Percentiles rank a stretch among this genome's conserved stretches.
These are phyloP conservation scores for Saccharomycopsis fodiens DNA, from an alignment of 805 yeast genomes.

Conservation along the genomic window DNA sequence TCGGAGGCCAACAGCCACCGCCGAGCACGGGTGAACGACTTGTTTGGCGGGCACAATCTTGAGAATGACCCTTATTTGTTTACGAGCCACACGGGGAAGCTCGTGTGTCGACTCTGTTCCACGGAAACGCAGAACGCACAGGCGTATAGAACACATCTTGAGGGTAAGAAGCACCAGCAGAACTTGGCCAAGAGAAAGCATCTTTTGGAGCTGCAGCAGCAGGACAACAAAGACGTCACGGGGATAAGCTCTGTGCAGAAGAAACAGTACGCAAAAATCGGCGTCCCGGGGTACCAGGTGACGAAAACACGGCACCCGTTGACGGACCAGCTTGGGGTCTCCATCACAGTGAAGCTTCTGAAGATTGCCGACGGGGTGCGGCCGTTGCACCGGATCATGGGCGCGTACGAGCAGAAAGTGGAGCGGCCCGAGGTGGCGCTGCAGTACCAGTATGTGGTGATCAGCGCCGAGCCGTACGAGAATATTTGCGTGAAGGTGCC, in stretches of 20 bases:
- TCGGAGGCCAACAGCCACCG: slow-evolving; percentile 64
- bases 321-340: slow-evolving; percentile 53
- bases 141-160: slow-evolving; percentile 75
- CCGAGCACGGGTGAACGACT: slow-evolving; percentile 57
- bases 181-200: slow-evolving; percentile 55
- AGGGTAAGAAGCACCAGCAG: slow-evolving; percentile 75
- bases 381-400: slow-evolving; percentile 72
- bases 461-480: slow-evolving; percentile 89
- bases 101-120: slow-evolving; percentile 78
- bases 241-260: slow-evolving; percentile 28
- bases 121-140: slow-evolving; percentile 78
- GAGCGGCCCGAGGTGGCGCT: slow-evolving; percentile 34
- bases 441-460: slow-evolving; percentile 59
- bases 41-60: slow-evolving; percentile 34
- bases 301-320: slow-evolving; percentile 61
- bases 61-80: slow-evolving; percentile 77
- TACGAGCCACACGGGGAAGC: slow-evolving; percentile 72
- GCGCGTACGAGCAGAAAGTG: slow-evolving; percentile 58
- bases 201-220: slow-evolving; percentile 8
- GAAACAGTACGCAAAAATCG: slow-evolving; percentile 50
- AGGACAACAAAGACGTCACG: slow-evolving; percentile 8
- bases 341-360: slow-evolving; percentile 53
- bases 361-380: slow-evolving; percentile 34
- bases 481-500: slow-evolving; percentile 74
- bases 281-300: slow-evolving; percentile 64